These are phyloP conservation scores for Crithidia acanthocephali DNA, from an alignment of 208 protist species.

Conservation along the genomic window DNA sequence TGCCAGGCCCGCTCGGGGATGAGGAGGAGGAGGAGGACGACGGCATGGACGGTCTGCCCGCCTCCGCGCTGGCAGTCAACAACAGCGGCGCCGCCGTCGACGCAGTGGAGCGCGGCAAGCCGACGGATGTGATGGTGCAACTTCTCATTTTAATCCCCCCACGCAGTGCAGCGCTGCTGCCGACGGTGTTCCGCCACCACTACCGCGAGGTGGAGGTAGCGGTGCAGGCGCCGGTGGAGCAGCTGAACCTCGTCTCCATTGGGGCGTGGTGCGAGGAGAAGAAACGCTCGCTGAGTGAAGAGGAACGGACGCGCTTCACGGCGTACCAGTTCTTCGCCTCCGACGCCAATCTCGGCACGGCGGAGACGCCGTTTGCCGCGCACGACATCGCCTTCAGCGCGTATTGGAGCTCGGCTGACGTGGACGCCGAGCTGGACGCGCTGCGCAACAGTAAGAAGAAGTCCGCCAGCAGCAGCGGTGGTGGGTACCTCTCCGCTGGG, in stretches of 20 bases:
- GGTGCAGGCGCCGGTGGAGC: slow-evolving; percentile 74
- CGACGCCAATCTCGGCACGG: slow-evolving; percentile 25
- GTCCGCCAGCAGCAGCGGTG: neutral
- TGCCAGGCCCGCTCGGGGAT: neutral
- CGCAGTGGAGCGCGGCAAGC: slow-evolving; percentile 34
- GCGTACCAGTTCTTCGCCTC: slow-evolving; percentile 71
- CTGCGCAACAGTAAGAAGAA: slow-evolving; percentile 17
- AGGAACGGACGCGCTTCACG: slow-evolving; percentile 75
- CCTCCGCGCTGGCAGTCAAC: slow-evolving; percentile 4
- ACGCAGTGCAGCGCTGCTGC: slow-evolving; percentile 63
- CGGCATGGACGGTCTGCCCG: slow-evolving; percentile 28
- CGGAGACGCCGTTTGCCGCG: slow-evolving; percentile 33
- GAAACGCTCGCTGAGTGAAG: slow-evolving; percentile 64
- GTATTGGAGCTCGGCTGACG: slow-evolving; percentile 51
- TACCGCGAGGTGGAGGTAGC: slow-evolving; percentile 68
- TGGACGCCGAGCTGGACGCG: slow-evolving; percentile 30
- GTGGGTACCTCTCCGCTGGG: neutral
- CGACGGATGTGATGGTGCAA: slow-evolving; percentile 83
- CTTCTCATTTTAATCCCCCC: slow-evolving; percentile 78
- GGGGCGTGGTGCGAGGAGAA: slow-evolving; percentile 73
- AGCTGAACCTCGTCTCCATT: slow-evolving; percentile 71
- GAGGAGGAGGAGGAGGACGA: slow-evolving; percentile 37
- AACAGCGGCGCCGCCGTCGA: slow-evolving; percentile 16
- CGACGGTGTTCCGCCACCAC: slow-evolving; percentile 53
- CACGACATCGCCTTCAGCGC: slow-evolving; percentile 71